A percentile compares a stretch with the other conserved stretches of the same genome.
Evolutionary conservation across 78 protist species (phyloP).

Genomic region (Dictyostelium firmibasis): DNA sequence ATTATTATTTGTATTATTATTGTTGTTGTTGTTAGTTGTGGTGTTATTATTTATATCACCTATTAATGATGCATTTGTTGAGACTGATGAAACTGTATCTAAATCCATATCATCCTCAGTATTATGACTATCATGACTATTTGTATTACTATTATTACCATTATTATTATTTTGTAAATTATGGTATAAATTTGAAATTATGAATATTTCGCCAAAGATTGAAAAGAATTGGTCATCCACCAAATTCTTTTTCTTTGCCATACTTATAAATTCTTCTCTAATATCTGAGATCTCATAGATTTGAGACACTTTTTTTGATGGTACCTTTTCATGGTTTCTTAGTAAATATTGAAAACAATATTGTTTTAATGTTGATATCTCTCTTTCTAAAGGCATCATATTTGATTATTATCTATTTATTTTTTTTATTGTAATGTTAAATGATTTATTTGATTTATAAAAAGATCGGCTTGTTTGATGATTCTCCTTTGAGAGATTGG

Average conservation of each 20-base stretch:
- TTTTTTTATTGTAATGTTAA: not conserved
- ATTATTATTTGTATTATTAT: not conserved
- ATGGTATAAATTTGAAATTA: slow-evolving; percentile 2
- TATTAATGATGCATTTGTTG: not conserved
- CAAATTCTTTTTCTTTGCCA: slow-evolving; percentile 44
- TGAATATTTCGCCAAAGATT: slow-evolving; percentile 65
- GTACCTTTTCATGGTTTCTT: slow-evolving; percentile 44
- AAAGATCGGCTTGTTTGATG: no score
- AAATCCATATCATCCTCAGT: not conserved
- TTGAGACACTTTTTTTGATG: slow-evolving; percentile 12
- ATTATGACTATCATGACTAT: slow-evolving; percentile 7
- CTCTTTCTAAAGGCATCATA: slow-evolving; percentile 14
- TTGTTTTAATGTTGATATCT: slow-evolving; percentile 9
- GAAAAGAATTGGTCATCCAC: slow-evolving; percentile 72
- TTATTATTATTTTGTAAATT: not conserved
- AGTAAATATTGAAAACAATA: slow-evolving; percentile 53
- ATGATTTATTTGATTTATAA: no score
- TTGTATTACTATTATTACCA: not conserved
- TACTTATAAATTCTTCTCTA: slow-evolving; percentile 36
- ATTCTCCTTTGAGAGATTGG: no score
- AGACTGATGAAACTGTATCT: not conserved
- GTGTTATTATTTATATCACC: not conserved
- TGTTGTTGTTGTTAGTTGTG: no score
- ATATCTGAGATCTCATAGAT: slow-evolving; percentile 51
- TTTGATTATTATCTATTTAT: not conserved